phyloP scores from a whole-genome alignment of 2,329 filamentous ascomycete genomes.

The Talaromyces funiculosus region DNA sequence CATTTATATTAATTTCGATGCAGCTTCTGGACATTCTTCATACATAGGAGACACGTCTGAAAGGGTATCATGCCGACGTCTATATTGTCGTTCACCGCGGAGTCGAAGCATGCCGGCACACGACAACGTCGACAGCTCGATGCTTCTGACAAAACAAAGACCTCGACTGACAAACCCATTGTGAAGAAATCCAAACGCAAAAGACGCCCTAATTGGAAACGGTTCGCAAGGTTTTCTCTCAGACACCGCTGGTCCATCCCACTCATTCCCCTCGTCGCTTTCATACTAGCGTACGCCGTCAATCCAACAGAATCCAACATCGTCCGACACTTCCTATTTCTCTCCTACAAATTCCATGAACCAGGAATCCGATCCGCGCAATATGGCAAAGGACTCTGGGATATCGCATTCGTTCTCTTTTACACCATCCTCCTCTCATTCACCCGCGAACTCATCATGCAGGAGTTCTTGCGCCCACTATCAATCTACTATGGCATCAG shows the following conservation, averaged over 20 bases:
- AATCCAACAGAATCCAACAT: slow-evolving; percentile 1
- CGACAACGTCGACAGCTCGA: neutral
- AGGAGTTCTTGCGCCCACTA: slow-evolving; percentile 8
- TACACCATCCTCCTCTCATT: slow-evolving; percentile 13
- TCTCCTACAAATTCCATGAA: neutral
- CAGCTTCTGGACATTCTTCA: too few relatives aligned
- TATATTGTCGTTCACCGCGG: neutral
- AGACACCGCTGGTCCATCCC: slow-evolving; percentile 10
- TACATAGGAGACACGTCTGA: neutral
- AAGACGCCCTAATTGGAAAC: neutral
- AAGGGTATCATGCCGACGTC: neutral
- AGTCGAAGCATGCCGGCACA: neutral
- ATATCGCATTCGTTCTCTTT: slow-evolving; percentile 9
- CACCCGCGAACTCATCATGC: slow-evolving; percentile 12
- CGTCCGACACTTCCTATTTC: neutral
- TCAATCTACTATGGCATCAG: slow-evolving; percentile 3
- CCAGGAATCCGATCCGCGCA: neutral
- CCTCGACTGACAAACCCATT: neutral
- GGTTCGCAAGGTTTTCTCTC: neutral
- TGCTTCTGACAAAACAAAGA: neutral
- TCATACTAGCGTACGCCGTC: neutral
- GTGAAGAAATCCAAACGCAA: neutral
- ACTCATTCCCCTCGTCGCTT: neutral
- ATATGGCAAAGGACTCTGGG: slow-evolving; percentile 12
- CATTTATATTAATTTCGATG: neutral